Percentiles rank a stretch among this genome's conserved stretches.
These are phyloP conservation scores for Paramecium bursaria DNA, from an alignment of 73 alveolate species.

Conservation along the genomic window DNA sequence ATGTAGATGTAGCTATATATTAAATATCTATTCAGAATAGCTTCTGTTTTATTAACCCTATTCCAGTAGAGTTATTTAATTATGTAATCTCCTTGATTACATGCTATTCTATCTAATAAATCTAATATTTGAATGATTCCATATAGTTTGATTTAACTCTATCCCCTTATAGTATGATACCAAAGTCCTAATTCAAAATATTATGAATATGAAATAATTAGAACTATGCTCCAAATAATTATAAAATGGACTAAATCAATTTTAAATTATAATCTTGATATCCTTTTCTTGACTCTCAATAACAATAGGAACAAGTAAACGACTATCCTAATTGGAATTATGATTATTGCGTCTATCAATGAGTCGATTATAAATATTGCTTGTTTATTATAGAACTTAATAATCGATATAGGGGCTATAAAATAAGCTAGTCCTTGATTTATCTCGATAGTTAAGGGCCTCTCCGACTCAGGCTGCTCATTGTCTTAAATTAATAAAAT, in stretches of 20 bases:
- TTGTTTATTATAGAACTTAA: background rate
- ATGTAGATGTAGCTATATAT: conserved; percentile 13
- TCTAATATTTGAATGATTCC: conserved; percentile 43
- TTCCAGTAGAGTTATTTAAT: conserved; percentile 32
- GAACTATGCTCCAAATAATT: conserved; percentile 13
- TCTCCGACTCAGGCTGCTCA: too few species aligned
- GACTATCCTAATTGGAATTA: conserved; percentile 26
- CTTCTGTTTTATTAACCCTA: background rate
- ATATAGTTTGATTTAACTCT: conserved; percentile 36
- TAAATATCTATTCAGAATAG: conserved; percentile 38
- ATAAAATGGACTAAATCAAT: background rate
- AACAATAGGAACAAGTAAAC: background rate
- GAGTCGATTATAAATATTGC: conserved; percentile 23
- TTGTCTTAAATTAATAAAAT: too few species aligned
- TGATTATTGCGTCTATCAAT: conserved; percentile 22
- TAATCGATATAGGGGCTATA: conserved; percentile 16
- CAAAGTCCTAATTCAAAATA: conserved; percentile 60
- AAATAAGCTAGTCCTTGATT: conserved; percentile 19
- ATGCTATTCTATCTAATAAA: conserved; percentile 56
- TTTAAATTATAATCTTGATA: background rate
- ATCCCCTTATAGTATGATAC: conserved; percentile 50
- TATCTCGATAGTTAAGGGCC: too few species aligned
- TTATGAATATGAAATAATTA: background rate
- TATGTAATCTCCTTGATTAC: conserved; percentile 54
- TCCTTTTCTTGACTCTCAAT: background rate